Percentiles rank a stretch among this genome's conserved stretches.
Evolutionary conservation across 179 eudicot species (phyloP).

Genomic region (Monotropa hypopitys): DNA sequence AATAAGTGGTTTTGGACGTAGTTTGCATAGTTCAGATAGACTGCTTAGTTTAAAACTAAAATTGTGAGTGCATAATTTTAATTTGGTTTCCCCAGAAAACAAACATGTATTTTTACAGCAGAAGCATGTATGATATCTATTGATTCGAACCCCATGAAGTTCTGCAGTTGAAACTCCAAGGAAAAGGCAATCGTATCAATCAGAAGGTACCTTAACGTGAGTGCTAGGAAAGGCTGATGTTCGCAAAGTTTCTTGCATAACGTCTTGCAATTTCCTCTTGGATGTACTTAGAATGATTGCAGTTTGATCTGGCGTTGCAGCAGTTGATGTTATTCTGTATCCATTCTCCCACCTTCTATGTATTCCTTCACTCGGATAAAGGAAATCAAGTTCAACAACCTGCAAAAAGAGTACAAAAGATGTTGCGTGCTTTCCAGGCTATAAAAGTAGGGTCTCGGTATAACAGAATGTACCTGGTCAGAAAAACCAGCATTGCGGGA

Average conservation of each 20-base stretch:
- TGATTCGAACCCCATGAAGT: not conserved
- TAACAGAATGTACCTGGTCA: conserved; percentile 26
- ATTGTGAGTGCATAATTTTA: not conserved
- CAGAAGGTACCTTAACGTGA: conserved; percentile 36
- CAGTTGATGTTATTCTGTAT: conserved; percentile 46
- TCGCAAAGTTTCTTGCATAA: conserved; percentile 50
- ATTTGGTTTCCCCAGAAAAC: not conserved
- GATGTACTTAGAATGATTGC: conserved; percentile 47
- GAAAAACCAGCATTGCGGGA: conserved; percentile 39
- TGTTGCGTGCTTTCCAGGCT: not conserved
- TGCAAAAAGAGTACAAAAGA: conserved; percentile 8
- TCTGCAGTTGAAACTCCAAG: not conserved
- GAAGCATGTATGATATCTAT: not conserved
- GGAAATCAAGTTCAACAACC: conserved; percentile 66
- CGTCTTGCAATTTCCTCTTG: conserved; percentile 27
- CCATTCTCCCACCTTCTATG: conserved; percentile 55
- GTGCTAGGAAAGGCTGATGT: conserved; percentile 42
- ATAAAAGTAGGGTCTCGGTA: not conserved
- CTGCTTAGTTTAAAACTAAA: not conserved
- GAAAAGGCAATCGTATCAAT: not conserved
- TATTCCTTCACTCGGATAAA: conserved; percentile 65
- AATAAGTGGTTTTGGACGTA: not conserved
- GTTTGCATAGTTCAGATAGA: not conserved
- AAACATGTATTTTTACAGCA: not conserved
- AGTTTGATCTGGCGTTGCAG: conserved; percentile 49